Percentiles rank a stretch among this genome's conserved stretches.
These are phyloP conservation scores for Paramecium primaurelia DNA, from an alignment of 73 alveolate genomes.

Conservation along the genomic window DNA sequence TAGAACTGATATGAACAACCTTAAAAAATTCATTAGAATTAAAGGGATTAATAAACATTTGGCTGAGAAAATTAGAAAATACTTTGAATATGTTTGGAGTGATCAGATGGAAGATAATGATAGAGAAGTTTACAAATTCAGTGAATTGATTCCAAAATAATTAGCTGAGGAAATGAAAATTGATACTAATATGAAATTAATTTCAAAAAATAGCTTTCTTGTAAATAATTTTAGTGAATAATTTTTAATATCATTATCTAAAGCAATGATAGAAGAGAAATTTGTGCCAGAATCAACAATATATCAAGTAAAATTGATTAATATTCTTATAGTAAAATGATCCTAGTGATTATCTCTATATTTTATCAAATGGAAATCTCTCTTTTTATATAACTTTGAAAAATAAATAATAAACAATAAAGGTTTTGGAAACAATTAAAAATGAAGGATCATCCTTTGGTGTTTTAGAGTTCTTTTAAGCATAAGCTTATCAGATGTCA, in stretches of 20 bases:
- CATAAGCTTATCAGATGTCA: background rate
- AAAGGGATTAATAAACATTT: background rate
- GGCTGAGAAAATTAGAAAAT: constrained; percentile 25
- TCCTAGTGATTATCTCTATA: background rate
- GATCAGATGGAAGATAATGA: constrained; percentile 1
- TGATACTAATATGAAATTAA: background rate
- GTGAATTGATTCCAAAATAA: background rate
- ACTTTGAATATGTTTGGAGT: constrained; percentile 32
- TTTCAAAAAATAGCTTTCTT: background rate
- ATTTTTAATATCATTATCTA: background rate
- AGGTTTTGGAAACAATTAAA: background rate
- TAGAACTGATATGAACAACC: constrained; percentile 34
- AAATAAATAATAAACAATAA: background rate
- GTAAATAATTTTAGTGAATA: background rate
- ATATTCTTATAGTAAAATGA: background rate
- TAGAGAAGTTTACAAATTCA: background rate
- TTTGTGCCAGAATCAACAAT: background rate
- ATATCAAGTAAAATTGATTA: background rate
- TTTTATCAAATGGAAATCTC: background rate
- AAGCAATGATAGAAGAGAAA: background rate
- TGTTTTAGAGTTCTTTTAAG: background rate
- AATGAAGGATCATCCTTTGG: constrained; percentile 10
- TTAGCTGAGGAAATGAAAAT: constrained; percentile 17
- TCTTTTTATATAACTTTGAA: background rate
- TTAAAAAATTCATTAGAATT: constrained; percentile 33